Percentiles rank a stretch among this genome's conserved stretches.
Evolutionary conservation across 192 early-diverging fungal species (phyloP).

Genomic region (Helicostylum pulchrum): DNA sequence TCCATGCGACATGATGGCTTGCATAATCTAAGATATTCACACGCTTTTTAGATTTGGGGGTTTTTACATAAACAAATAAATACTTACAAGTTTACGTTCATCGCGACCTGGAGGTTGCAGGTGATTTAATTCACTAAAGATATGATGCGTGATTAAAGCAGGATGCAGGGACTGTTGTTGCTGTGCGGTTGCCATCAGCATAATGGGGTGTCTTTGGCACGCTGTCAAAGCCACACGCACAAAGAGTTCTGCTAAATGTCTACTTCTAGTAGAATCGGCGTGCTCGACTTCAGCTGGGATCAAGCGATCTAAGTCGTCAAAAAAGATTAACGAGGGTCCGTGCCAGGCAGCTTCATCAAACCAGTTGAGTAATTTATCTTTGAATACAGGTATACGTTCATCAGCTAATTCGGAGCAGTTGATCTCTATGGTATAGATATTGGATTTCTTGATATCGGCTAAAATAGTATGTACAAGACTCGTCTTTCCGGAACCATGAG

Average conservation of each 20-base stretch:
- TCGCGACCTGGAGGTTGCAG: constrained; percentile 59
- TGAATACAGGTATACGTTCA: constrained; percentile 57
- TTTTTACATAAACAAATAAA: constrained; percentile 15
- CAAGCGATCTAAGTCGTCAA: constrained; percentile 75
- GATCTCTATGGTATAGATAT: constrained; percentile 44
- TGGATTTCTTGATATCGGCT: constrained; percentile 35
- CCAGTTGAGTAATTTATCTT: constrained; percentile 54
- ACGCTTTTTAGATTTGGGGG: constrained; percentile 31
- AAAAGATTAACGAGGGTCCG: constrained; percentile 66
- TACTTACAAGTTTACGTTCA: constrained; percentile 61
- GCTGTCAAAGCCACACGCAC: constrained; percentile 48
- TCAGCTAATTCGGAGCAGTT: constrained; percentile 57
- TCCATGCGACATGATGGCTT: constrained; percentile 59
- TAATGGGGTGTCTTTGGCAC: constrained; percentile 47
- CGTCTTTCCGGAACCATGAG: constrained; percentile 76
- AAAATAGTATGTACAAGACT: constrained; percentile 55
- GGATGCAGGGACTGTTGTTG: constrained; percentile 62
- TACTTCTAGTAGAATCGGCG: constrained; percentile 59
- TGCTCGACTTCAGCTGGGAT: constrained; percentile 73
- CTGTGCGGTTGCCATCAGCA: constrained; percentile 63
- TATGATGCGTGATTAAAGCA: constrained; percentile 52
- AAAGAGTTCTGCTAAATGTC: constrained; percentile 65
- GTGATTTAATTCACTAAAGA: constrained; percentile 62
- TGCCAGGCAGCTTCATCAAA: constrained; percentile 68
- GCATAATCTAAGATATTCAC: constrained; percentile 60